phyloP scores from a whole-genome alignment of 352 stramenopile genomes.

The Peronospora destructor region DNA sequence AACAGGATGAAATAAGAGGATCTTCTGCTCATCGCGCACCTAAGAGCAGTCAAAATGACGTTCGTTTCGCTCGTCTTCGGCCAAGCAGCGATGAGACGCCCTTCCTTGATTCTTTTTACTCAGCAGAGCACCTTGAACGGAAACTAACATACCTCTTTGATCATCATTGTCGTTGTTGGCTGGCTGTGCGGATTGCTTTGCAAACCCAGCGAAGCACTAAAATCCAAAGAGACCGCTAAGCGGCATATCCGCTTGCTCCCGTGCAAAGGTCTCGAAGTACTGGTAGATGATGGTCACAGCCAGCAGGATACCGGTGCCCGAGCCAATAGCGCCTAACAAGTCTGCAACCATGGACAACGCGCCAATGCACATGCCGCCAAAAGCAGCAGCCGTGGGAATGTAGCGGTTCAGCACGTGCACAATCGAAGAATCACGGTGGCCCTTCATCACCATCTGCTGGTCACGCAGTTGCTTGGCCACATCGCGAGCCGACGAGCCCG shows the following conservation, averaged over 20 bases:
- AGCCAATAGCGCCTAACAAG: slow-evolving; percentile 97
- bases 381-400: slow-evolving; percentile 97
- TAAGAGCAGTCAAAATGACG: slow-evolving; percentile 58
- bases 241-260: slow-evolving; percentile 87
- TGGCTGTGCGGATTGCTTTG: slow-evolving; percentile 7
- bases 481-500: slow-evolving; percentile 93
- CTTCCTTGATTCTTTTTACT: slow-evolving; percentile 65
- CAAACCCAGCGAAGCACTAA: slow-evolving; percentile 32
- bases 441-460: slow-evolving; percentile 99
- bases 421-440: slow-evolving; percentile 95
- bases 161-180: slow-evolving; percentile 15
- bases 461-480: slow-evolving; percentile 98
- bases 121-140: slow-evolving; percentile 86
- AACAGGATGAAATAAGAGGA: slow-evolving; percentile 11
- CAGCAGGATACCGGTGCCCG: slow-evolving; percentile 97
- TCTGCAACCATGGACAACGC: slow-evolving; percentile 97
- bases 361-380: slow-evolving; percentile 99
- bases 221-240: slow-evolving; percentile 79
- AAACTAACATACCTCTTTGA: slow-evolving; percentile 64
- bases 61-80: slow-evolving; percentile 27
- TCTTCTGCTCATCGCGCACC: slow-evolving; percentile 59
- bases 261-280: slow-evolving; percentile 97
- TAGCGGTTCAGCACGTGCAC: slow-evolving; percentile 99
- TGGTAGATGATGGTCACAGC: slow-evolving; percentile 99
- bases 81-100: slow-evolving; percentile 41